phyloP scores from a whole-genome alignment of 768 basidiomycete genomes.

The Leccinum subgranulosum region DNA sequence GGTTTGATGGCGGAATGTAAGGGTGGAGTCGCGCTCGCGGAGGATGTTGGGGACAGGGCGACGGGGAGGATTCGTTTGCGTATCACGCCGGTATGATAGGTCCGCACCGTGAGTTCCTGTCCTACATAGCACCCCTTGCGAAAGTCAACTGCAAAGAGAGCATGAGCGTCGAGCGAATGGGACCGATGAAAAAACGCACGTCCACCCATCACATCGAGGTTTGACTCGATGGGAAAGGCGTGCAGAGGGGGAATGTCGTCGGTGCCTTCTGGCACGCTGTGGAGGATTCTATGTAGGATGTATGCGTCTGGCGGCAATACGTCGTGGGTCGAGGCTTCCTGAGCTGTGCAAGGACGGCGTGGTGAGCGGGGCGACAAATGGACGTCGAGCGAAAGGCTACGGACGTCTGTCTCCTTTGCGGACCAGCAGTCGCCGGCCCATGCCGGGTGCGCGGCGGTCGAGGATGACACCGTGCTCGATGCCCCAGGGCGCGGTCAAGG shows the following conservation, averaged over 20 bases:
- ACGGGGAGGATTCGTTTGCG: conserved; percentile 90
- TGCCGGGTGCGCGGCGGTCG: conserved; percentile 70
- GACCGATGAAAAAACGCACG: conserved; percentile 47
- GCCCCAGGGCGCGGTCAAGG: conserved; percentile 57
- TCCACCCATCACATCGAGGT: conserved; percentile 92
- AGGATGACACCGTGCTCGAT: conserved; percentile 45
- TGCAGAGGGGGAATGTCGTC: conserved; percentile 72
- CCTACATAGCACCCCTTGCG: conserved; percentile 98
- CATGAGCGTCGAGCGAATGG: background rate
- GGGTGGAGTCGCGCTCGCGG: conserved; percentile 11
- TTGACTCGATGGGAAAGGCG: conserved; percentile 91
- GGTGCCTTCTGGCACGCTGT: conserved; percentile 86
- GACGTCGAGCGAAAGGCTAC: conserved; percentile 30
- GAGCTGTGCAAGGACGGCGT: conserved; percentile 36
- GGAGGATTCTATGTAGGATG: conserved; percentile 70
- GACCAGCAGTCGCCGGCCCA: conserved; percentile 75
- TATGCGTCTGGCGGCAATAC: conserved; percentile 54
- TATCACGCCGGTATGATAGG: conserved; percentile 90
- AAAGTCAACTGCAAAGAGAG: conserved; percentile 71
- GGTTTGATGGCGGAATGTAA: conserved; percentile 29
- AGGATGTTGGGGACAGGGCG: conserved; percentile 38
- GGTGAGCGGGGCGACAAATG: background rate
- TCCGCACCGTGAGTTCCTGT: conserved; percentile 94
- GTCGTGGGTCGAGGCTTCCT: conserved; percentile 56
- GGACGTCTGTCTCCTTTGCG: conserved; percentile 71